Conservation (phyloP, 306 rosid genomes). For the Acmispon strigosus region DNA sequence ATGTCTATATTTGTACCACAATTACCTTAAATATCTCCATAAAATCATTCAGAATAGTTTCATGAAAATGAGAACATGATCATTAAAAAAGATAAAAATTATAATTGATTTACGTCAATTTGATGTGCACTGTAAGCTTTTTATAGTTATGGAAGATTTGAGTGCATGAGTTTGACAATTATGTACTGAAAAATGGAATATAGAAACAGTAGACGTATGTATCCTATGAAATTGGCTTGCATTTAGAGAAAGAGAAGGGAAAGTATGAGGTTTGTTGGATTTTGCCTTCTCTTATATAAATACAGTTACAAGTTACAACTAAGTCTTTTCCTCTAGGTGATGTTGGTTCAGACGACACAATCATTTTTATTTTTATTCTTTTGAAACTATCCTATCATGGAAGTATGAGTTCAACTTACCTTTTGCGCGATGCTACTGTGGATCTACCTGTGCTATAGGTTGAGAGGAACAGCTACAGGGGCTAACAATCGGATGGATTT, state of each 20-base stretch:
- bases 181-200: background rate
- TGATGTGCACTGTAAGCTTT: background rate
- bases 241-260: slow-evolving; percentile 4
- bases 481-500: slow-evolving; percentile 95
- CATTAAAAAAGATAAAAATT: background rate
- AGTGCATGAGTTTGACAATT: background rate
- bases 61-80: background rate
- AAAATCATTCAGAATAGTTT: background rate
- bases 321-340: no score
- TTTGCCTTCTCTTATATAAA: background rate
- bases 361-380: background rate
- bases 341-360: no score
- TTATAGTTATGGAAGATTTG: background rate
- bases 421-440: background rate
- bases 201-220: background rate
- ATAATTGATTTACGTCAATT: background rate
- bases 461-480: slow-evolving; percentile 75
- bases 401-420: background rate
- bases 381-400: background rate
- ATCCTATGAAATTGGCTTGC: background rate
- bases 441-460: slow-evolving; percentile 34
- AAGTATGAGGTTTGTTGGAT: background rate
- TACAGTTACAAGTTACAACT: no score
- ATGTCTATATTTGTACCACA: no score
- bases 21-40: background rate